These are phyloP conservation scores for Apophysomyces sp. DNA, from an alignment of 371 early-diverging fungal genomes.

Conservation along the genomic window DNA sequence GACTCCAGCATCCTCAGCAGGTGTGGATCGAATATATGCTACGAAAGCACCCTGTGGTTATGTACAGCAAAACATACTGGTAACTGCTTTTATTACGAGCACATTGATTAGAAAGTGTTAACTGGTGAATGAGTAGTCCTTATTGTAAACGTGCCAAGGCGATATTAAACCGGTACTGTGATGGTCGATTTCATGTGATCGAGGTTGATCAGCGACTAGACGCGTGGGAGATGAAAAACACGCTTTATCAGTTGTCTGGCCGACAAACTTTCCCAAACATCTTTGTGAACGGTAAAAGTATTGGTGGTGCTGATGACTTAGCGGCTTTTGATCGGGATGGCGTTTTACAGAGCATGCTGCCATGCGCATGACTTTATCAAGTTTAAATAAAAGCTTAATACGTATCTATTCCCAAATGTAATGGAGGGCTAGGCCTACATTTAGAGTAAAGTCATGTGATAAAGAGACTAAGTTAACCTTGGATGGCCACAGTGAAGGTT, in stretches of 20 bases:
- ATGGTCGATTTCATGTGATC: conserved; percentile 22
- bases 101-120: not conserved
- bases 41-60: conserved; percentile 46
- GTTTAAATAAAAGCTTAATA: too few species aligned
- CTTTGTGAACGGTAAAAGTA: conserved; percentile 38
- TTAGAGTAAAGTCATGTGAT: too few species aligned
- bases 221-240: conserved; percentile 25
- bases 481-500: too few species aligned
- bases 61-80: conserved; percentile 68
- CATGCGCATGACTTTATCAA: too few species aligned
- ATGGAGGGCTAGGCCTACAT: too few species aligned
- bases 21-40: conserved; percentile 41
- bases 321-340: conserved; percentile 41
- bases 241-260: conserved; percentile 31
- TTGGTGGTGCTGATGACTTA: conserved; percentile 48
- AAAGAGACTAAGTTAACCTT: too few species aligned
- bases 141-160: conserved; percentile 56
- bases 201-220: conserved; percentile 42
- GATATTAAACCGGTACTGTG: conserved; percentile 43
- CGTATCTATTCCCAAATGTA: too few species aligned
- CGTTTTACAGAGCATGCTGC: conserved; percentile 17
- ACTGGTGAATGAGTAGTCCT: conserved; percentile 20
- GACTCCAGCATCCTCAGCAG: conserved; percentile 26
- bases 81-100: conserved; percentile 23
- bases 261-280: conserved; percentile 47